Conservation (phyloP, 495 filamentous ascomycete species). For the Penicillium chermesinum region DNA sequence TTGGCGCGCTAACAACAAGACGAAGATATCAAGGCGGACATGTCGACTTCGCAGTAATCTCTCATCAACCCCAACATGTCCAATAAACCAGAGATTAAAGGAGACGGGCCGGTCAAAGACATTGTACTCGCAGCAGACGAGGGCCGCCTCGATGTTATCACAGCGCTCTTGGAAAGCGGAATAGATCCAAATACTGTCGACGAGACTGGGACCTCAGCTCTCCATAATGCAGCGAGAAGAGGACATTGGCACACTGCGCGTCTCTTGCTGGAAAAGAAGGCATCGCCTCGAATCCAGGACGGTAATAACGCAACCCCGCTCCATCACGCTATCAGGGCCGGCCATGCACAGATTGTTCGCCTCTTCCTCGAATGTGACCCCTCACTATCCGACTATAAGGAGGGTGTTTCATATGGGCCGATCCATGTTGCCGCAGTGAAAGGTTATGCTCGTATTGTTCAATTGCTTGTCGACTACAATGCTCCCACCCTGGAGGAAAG, state of each 20-base stretch:
- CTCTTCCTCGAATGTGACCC: slow-evolving; percentile 5
- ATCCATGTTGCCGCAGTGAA: not conserved
- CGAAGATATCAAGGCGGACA: too few relatives aligned
- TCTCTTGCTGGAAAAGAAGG: slow-evolving; percentile 4
- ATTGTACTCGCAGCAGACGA: slow-evolving; percentile 6
- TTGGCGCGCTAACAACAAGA: too few relatives aligned
- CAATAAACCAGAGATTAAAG: too few relatives aligned
- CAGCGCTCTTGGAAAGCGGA: slow-evolving; percentile 2
- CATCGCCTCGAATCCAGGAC: not conserved
- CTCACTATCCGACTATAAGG: not conserved
- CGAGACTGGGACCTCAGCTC: slow-evolving; percentile 6
- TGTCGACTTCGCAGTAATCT: too few relatives aligned
- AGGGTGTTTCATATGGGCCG: not conserved
- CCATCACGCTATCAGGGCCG: not conserved
- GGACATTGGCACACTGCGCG: slow-evolving; percentile 8
- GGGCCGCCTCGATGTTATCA: slow-evolving; percentile 7
- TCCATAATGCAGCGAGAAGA: slow-evolving; percentile 9
- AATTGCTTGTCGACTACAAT: slow-evolving; percentile 3
- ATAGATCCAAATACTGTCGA: slow-evolving; percentile 8
- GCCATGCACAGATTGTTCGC: slow-evolving; percentile 3
- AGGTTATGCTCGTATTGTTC: slow-evolving; percentile 1
- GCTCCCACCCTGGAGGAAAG: not conserved
- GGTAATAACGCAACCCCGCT: slow-evolving; percentile 1
- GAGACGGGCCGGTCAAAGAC: slow-evolving; percentile 16
- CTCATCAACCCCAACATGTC: too few relatives aligned